Evolutionary conservation across 2,329 filamentous ascomycete species (phyloP).

Genomic region (Dendryphion nanum): DNA sequence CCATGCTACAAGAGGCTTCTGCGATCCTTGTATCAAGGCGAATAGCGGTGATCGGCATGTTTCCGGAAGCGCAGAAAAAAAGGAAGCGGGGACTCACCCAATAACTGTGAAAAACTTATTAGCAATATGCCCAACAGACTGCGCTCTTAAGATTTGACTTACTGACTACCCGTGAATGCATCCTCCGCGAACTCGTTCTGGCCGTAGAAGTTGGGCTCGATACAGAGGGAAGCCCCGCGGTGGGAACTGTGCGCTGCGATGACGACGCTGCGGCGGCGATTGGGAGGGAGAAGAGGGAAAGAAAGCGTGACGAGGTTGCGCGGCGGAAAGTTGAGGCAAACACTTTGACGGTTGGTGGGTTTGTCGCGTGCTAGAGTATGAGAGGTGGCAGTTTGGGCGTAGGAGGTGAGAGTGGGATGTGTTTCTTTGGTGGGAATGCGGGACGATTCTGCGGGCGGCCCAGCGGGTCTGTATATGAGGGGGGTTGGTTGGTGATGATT

Average conservation of each 20-base stretch:
- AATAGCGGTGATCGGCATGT: no score
- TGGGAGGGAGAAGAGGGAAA: conserved; percentile 70
- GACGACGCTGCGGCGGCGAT: conserved; percentile 70
- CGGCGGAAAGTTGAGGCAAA: conserved; percentile 81
- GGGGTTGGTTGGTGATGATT: conserved; percentile 5
- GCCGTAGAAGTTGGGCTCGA: conserved; percentile 23
- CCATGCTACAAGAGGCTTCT: no score
- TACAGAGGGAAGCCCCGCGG: conserved; percentile 41
- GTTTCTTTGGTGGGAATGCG: background rate
- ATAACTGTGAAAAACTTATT: conserved; percentile 33
- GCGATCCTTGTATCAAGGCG: no score
- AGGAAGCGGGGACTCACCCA: conserved; percentile 25
- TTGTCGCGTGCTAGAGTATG: conserved; percentile 19
- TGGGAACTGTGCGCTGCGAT: conserved; percentile 56
- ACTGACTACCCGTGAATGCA: conserved; percentile 94
- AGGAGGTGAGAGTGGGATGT: background rate
- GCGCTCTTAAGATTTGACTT: no score
- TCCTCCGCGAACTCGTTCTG: conserved; percentile 54
- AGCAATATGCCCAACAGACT: conserved; percentile 12
- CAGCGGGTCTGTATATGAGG: background rate
- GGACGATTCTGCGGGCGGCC: background rate
- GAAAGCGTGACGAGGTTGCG: conserved; percentile 60
- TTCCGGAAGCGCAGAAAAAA: background rate
- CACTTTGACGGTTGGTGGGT: conserved; percentile 70
- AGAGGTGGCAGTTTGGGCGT: conserved; percentile 11